Conservation (phyloP, 768 basidiomycete genomes). For the Roridomyces roridus region DNA sequence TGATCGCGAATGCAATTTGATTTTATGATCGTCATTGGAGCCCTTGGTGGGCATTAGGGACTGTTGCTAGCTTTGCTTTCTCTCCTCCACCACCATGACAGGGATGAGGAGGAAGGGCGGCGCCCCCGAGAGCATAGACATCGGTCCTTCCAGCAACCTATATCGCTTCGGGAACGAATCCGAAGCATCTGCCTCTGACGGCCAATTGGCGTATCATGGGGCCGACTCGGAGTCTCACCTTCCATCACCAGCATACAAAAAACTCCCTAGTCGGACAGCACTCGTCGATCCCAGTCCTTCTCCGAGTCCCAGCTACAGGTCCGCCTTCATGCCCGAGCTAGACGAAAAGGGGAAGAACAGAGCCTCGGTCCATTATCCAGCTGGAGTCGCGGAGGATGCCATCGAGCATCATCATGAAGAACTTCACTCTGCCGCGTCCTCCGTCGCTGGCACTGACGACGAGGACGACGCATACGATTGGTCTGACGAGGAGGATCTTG, state of each 20-base stretch:
- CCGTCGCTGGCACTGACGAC: conserved; percentile 61
- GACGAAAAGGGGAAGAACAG: conserved; percentile 30
- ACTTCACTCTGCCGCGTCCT: conserved; percentile 43
- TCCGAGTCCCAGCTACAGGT: conserved; percentile 28
- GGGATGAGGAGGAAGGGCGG: neutral
- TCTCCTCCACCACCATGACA: neutral
- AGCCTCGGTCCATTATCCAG: conserved; percentile 61
- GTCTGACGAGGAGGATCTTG: conserved; percentile 80
- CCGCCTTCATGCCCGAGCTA: conserved; percentile 21
- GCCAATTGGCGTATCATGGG: conserved; percentile 9
- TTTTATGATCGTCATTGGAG: too few relatives aligned
- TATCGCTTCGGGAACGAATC: neutral
- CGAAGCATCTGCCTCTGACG: conserved; percentile 5
- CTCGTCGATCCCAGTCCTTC: conserved; percentile 20
- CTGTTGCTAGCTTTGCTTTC: too few relatives aligned
- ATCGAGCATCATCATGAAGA: conserved; percentile 39
- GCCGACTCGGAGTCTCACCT: too few relatives aligned
- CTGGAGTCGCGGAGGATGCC: conserved; percentile 40
- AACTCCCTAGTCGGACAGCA: conserved; percentile 21
- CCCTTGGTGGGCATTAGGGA: too few relatives aligned
- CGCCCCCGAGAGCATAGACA: conserved; percentile 3
- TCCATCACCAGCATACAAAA: conserved; percentile 23
- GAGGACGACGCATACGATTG: conserved; percentile 76
- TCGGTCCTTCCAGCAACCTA: conserved; percentile 2
- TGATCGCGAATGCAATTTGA: too few relatives aligned